Evolutionary conservation across 331 rosid genomes (phyloP).

Genomic region (Quercus lobata): DNA sequence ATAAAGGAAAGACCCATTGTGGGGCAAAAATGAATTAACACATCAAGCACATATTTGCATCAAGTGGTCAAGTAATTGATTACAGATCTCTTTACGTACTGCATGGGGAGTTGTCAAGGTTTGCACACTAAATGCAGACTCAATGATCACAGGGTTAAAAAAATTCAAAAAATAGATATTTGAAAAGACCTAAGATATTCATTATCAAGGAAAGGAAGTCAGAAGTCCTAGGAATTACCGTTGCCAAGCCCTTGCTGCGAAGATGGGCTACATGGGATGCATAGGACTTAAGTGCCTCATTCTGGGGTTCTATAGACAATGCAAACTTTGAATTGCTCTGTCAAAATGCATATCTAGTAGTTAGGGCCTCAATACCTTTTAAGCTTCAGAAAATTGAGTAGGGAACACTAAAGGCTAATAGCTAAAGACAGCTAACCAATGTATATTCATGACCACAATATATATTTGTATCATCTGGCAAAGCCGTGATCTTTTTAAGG

Average conservation of each 20-base stretch:
- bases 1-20: not conserved
- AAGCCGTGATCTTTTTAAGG: conserved; percentile 62
- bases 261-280: conserved; percentile 66
- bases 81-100: not conserved
- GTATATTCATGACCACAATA: conserved; percentile 92
- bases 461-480: conserved; percentile 77
- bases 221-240: conserved; percentile 45
- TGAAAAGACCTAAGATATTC: not conserved
- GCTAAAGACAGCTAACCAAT: conserved; percentile 46
- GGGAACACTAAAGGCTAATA: conserved; percentile 1
- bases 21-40: not conserved
- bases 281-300: conserved; percentile 81
- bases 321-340: conserved; percentile 94
- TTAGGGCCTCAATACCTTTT: conserved; percentile 18
- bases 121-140: not conserved
- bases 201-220: conserved; percentile 1
- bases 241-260: conserved; percentile 78
- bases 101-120: not conserved
- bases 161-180: not conserved
- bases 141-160: not conserved
- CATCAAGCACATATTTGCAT: not conserved
- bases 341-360: conserved; percentile 17
- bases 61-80: not conserved
- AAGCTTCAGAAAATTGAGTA: conserved; percentile 5
- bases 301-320: conserved; percentile 77